Base-by-base conservation (phyloP, 2,329 filamentous ascomycete genomes). In the Bipolaris gigantea region DNA sequence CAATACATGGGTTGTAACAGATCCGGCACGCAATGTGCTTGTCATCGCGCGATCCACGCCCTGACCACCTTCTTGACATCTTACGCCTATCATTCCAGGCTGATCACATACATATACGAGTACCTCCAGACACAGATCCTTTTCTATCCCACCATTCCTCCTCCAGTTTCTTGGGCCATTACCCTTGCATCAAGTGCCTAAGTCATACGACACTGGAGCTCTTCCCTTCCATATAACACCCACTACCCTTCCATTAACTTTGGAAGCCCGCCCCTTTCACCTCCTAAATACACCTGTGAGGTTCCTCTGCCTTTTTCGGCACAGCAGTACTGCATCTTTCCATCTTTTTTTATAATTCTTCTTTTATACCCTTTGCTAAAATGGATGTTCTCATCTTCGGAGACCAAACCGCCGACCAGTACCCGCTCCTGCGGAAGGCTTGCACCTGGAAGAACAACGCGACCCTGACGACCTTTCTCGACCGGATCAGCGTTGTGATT, bases 401-500 rank as follows among this genome's bases (percentile, higher is more conserved):
- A 76, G 87, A 89, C 69, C 87, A 89, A 75, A 89, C 86, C 56
- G 80, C 85, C 64, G 85, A 88, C 71, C 86, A 86, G 64, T 83
- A 87, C 69, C 77, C 77, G 62, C 84, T 88, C 60, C 75, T 89
- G 56, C 74, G 77, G 61, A 79, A 79, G 64, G 73, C 78, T 27
- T 72, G 74, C 52, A 73, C 77, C 46, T 76, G 77, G 65, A 80
- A 76, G 62, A 77, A 79, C 66, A 81, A 81, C 68, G 82, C 84
- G 46, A 78, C 88, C 23, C 80, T 87, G 44, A 81, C 79, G 63
- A 83, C 82, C 42, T 89, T 89, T 69, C 76, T 89, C 53, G 81
- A 85, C 59, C 79, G 82, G 61, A 79, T 79, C 50, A 79, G 80
- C 57, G 78, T 83, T 57, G 83, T 81, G 48, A 75, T 89, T 59